Evolutionary conservation across 305 asterid species (phyloP).

Genomic region (Rubia occidens): DNA sequence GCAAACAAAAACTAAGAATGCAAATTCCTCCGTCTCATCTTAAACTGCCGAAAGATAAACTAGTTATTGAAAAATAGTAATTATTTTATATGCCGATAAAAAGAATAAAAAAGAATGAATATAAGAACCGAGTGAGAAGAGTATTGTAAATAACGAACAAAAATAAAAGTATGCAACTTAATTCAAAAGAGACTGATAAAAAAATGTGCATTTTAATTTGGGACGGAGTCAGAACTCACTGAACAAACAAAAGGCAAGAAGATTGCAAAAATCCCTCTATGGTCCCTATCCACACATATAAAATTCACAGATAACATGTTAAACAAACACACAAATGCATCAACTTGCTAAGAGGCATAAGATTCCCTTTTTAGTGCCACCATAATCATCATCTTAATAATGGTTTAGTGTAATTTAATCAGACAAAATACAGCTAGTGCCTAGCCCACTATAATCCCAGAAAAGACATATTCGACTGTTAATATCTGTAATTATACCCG

Average conservation of each 20-base stretch:
- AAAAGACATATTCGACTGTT: background rate
- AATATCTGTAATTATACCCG: background rate
- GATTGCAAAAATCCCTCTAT: background rate
- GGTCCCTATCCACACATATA: slow-evolving; percentile 4
- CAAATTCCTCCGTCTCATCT: too few species aligned
- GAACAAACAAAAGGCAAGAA: background rate
- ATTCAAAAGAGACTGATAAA: too few species aligned
- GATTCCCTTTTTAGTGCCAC: slow-evolving; percentile 8
- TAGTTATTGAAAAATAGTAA: too few species aligned
- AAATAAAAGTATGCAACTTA: too few species aligned
- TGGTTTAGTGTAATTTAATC: slow-evolving; percentile 3
- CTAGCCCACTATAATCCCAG: slow-evolving; percentile 8
- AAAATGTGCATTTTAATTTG: too few species aligned
- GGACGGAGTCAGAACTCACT: background rate
- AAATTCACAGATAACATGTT: background rate
- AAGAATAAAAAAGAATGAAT: too few species aligned
- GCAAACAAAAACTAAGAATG: background rate
- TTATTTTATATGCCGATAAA: too few species aligned
- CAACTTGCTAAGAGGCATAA: slow-evolving; percentile 11
- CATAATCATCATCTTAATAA: background rate
- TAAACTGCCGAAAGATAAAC: too few species aligned
- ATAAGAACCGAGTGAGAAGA: too few species aligned
- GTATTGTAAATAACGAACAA: too few species aligned
- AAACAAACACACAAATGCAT: background rate
- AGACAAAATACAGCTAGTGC: slow-evolving; percentile 8